Conservation (phyloP, 306 rosid species). For the Vigna hirtella region DNA sequence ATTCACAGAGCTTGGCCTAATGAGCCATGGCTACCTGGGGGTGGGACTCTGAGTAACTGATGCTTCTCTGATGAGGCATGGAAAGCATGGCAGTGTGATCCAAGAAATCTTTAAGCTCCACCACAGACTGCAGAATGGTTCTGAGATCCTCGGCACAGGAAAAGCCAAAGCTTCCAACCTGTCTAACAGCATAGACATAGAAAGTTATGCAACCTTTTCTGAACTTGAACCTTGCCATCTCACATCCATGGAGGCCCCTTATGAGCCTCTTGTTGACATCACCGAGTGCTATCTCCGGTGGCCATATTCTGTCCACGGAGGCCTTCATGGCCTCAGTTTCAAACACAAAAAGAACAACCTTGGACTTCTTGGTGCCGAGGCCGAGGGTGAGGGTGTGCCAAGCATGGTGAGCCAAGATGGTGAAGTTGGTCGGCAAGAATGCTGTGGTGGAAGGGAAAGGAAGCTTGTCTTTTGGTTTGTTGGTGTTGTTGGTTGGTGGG, state of each 20-base stretch:
- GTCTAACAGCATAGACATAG: slow-evolving; percentile 89
- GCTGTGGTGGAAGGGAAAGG: slow-evolving; percentile 91
- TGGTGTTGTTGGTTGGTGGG: slow-evolving; percentile 61
- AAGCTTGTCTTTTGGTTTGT: slow-evolving; percentile 38
- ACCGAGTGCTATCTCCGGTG: slow-evolving; percentile 83
- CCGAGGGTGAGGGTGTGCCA: slow-evolving; percentile 97
- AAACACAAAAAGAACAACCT: slow-evolving; percentile 81
- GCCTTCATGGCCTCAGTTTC: slow-evolving; percentile 71
- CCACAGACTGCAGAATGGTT: slow-evolving; percentile 76
- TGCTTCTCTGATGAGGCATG: slow-evolving; percentile 85
- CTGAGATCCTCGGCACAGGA: slow-evolving; percentile 76
- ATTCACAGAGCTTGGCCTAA: slow-evolving; percentile 43
- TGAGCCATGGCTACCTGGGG: slow-evolving; percentile 87
- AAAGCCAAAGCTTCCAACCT: slow-evolving; percentile 68
- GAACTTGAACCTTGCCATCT: slow-evolving; percentile 95
- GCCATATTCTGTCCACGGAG: slow-evolving; percentile 73
- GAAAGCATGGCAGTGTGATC: slow-evolving; percentile 97
- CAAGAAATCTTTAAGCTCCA: slow-evolving; percentile 90
- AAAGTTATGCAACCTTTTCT: slow-evolving; percentile 94
- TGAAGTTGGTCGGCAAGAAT: slow-evolving; percentile 92
- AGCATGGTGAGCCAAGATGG: slow-evolving; percentile 94
- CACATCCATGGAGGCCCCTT: slow-evolving; percentile 71
- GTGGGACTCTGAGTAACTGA: slow-evolving; percentile 54
- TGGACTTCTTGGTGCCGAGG: slow-evolving; percentile 92
- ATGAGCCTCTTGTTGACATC: slow-evolving; percentile 85